These are phyloP conservation scores for Macadamia integrifolia DNA, from an alignment of 164 flowering plant genomes.

Conservation along the genomic window DNA sequence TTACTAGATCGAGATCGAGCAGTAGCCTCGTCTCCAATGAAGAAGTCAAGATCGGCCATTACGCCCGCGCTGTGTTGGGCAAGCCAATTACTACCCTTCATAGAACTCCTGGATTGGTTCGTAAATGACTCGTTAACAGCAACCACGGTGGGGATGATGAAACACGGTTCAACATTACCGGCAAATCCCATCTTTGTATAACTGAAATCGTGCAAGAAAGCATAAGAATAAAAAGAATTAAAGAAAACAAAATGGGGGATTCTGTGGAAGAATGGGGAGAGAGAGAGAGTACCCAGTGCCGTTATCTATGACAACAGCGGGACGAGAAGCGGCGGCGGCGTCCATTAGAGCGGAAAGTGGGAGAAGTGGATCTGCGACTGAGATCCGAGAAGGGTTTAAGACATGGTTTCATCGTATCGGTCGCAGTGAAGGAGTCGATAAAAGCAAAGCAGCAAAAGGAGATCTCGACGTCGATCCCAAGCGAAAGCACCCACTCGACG, in stretches of 20 bases:
- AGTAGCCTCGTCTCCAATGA: conserved; percentile 89
- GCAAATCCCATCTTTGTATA: conserved; percentile 95
- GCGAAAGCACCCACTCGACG: conserved; percentile 43
- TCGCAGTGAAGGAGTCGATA: conserved; percentile 9
- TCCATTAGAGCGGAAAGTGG: conserved; percentile 44
- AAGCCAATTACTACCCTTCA: conserved; percentile 72
- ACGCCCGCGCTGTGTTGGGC: conserved; percentile 95
- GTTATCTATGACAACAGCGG: conserved; percentile 95
- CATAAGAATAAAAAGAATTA: neutral
- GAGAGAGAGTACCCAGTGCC: conserved; percentile 67
- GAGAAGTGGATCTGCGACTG: conserved; percentile 42
- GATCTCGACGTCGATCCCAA: conserved; percentile 28
- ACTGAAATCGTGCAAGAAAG: conserved; percentile 31
- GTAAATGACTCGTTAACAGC: conserved; percentile 85
- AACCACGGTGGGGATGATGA: conserved; percentile 74
- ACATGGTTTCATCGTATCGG: conserved; percentile 15
- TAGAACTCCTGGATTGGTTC: conserved; percentile 56
- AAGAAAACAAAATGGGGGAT: neutral
- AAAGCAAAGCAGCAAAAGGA: neutral
- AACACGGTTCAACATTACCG: conserved; percentile 73
- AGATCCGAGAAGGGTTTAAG: conserved; percentile 38
- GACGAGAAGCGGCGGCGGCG: conserved; percentile 75
- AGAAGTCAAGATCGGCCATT: conserved; percentile 98
- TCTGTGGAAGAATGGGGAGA: neutral
- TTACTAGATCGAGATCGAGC: conserved; percentile 72